Base-by-base conservation (phyloP, 2,329 filamentous ascomycete species). In the Aureobasidium melanogenum region DNA sequence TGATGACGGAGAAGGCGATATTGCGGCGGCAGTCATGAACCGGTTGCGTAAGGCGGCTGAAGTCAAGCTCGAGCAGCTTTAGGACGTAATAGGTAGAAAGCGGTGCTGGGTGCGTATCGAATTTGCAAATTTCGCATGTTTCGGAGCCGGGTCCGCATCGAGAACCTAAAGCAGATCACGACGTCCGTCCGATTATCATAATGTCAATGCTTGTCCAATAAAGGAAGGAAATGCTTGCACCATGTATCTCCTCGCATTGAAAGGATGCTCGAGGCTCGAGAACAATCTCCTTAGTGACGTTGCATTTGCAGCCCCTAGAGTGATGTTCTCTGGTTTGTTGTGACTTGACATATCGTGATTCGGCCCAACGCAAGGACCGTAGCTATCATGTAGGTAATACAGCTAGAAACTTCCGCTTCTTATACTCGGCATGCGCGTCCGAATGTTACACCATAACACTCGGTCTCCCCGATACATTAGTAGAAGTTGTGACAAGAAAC, bases 11-110 rank as follows among this genome's bases (percentile, higher is more conserved):
- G 84, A 88, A 63, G 86, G 88, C 34, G 89, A 94, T 71, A 87
- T 94, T 67, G 91, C 91, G 22, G 89, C 90, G 26, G 94, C 79
- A 3, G 73, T 81, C 22, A 81, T 81, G 79, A 81, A 81, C 60
- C 68, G 79, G 52, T 65, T 81, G 15, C 71, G 78, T 43, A 81
- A 81, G 65, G 79, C 79, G 8, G 78, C 79, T 7, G 73, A 75
- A 63, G 64, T 74, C n/a, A 69, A 69, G 56, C 61, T 54, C n/a
- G 51, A 54, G 30, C 54, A 57, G 30, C 54, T 57, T 7, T 57
- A 24, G 34, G 14, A 9, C 8, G 4, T 24, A 10, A 15, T 3
- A 32, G 30, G 19, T n/a, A 32, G 19, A 43, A 26, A 14, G 24
- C 44, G 44, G 44, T 47, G 15, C 44, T 47, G 24, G 43, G 44